Evolutionary conservation across 2,329 filamentous ascomycete species (phyloP).

Genomic region (Calonectria naviculata): DNA sequence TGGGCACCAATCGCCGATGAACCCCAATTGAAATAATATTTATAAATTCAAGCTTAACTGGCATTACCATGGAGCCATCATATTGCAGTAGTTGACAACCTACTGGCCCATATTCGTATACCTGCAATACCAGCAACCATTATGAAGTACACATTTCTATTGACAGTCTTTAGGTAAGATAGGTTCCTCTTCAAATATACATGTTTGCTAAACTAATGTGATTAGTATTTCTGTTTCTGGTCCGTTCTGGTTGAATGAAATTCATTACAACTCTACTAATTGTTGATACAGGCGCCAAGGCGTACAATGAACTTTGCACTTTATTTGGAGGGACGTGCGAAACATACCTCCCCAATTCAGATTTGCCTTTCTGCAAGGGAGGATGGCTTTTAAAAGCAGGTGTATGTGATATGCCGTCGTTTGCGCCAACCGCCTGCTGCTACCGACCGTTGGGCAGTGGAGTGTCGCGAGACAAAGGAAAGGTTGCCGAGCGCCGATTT

Average conservation of each 20-base stretch:
- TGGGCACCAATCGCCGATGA: not conserved
- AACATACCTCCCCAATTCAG: not conserved
- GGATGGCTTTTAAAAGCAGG: not conserved
- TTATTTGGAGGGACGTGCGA: not conserved
- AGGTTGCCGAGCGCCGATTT: not conserved
- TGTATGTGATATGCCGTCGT: not conserved
- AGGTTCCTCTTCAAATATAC: not conserved
- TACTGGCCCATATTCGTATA: too few relatives aligned
- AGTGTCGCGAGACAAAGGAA: not conserved
- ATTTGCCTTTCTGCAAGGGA: not conserved
- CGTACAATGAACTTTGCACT: not conserved
- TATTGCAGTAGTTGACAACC: too few relatives aligned
- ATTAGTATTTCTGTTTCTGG: not conserved
- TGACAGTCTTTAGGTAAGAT: not conserved
- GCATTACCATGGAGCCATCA: too few relatives aligned
- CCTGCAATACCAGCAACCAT: too few relatives aligned
- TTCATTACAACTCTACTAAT: not conserved
- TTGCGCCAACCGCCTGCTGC: not conserved
- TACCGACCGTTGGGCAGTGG: not conserved
- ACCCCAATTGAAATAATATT: too few relatives aligned
- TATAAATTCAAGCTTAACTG: too few relatives aligned
- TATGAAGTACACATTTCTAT: not conserved
- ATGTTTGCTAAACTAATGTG: not conserved
- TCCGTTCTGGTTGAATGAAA: not conserved
- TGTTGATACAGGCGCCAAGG: not conserved